Base-by-base conservation (phyloP, 768 basidiomycete species). In the Collybia nuda region DNA sequence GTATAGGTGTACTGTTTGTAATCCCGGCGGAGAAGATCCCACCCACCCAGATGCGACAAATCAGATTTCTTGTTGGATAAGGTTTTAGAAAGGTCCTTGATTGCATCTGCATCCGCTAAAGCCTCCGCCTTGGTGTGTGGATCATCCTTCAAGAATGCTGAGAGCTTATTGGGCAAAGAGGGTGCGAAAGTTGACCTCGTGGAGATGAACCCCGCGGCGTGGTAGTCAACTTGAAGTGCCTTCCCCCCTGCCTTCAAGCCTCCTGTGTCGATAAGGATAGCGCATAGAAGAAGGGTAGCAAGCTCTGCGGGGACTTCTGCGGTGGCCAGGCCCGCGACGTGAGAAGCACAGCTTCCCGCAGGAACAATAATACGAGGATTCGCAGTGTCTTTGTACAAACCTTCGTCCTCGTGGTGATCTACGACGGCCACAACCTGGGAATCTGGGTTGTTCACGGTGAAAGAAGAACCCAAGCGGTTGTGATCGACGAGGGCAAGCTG, bases 351-450 rank as follows among this genome's bases (percentile, higher is more conserved):
- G 54, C 90, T 93, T 2, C 96, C 97, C 0, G 78, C 79, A 0
- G 86, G 82, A 1, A 68, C 64, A 46, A 98, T 76, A 49, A 82
- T 67, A 18, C 95, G 81, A 2, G 89, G 87, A n/a, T 77, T 67
- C 0, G 83, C 84, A 1, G 73, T 79, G 47, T 80, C 76, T 4
- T 64, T 66, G 65, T 97, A 80, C 1, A 76, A 66, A 0, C 77
- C 74, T 60, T 98, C 95, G 65, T 99, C 96, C 14, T 76, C 84
- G 61, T 98, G 94, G 62, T 99, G 96, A 65, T 99, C 97, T 22
- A 98, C 71, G 47, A 98, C 74, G 2, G 88, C 85, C 0, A 80
- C 74, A 8, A 98, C 91, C n/a, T 69, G 67, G 0, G 74, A 68
- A 29, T 65, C 61, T 0, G 74, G 67, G 53, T 74, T 75, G 36